Conservation (phyloP, 2,329 filamentous ascomycete genomes). For the Cladophialophora carrionii region DNA sequence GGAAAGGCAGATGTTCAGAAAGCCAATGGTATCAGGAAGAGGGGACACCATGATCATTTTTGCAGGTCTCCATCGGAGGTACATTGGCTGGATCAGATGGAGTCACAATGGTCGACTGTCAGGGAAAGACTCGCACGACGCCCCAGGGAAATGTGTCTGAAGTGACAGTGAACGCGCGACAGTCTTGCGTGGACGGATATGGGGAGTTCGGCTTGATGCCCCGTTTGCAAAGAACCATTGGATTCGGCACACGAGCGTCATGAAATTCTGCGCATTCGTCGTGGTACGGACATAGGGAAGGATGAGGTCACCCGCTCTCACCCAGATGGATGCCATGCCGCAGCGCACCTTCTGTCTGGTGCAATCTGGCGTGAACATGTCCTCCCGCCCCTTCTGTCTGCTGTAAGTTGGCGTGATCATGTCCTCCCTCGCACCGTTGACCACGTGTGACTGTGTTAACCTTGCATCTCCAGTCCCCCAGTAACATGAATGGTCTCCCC, state of each 20-base stretch:
- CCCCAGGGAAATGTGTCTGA: neutral
- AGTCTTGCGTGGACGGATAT: neutral
- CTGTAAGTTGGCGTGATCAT: too few species aligned
- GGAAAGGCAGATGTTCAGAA: neutral
- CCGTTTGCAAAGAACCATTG: neutral
- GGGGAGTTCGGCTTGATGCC: neutral
- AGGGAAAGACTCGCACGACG: neutral
- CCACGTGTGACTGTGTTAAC: constrained; percentile 6
- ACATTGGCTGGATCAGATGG: neutral
- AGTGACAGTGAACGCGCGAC: neutral
- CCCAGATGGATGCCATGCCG: neutral
- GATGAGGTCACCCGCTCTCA: neutral
- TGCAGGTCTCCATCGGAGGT: too few species aligned
- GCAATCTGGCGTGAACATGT: too few species aligned
- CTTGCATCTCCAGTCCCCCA: constrained; percentile 34
- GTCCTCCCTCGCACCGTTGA: neutral
- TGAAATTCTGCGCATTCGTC: neutral
- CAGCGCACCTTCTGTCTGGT: neutral
- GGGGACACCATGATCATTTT: neutral
- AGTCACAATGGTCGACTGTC: neutral
- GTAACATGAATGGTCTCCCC: constrained; percentile 35
- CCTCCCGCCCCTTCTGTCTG: too few species aligned
- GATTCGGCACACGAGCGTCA: neutral
- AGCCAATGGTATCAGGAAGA: neutral
- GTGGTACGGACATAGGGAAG: neutral